phyloP scores from a whole-genome alignment of 805 yeast species.

The Starmera amethionina region DNA sequence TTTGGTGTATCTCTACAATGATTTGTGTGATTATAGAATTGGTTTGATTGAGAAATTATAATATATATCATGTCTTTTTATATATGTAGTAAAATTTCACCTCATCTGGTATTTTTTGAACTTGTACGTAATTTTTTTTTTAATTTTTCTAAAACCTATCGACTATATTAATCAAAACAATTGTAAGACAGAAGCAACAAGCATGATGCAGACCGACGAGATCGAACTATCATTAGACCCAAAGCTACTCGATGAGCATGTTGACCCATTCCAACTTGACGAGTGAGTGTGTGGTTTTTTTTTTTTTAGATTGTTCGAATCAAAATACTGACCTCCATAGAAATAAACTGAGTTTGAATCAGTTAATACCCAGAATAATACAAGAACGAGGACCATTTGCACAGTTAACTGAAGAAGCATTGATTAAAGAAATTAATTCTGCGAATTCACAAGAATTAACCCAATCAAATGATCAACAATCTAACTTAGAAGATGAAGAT shows the following conservation, averaged over 20 bases:
- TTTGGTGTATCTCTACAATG: slow-evolving; percentile 15
- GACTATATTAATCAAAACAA: too few relatives aligned
- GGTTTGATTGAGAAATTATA: neutral
- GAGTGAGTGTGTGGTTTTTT: slow-evolving; percentile 16
- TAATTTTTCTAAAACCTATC: too few relatives aligned
- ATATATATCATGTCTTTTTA: neutral
- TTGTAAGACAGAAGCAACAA: neutral
- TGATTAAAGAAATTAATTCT: slow-evolving; percentile 31
- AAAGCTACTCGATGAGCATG: slow-evolving; percentile 15
- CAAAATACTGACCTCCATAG: slow-evolving; percentile 2
- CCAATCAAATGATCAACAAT: slow-evolving; percentile 7
- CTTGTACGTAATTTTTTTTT: neutral
- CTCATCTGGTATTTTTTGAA: neutral
- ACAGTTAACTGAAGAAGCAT: slow-evolving; percentile 42
- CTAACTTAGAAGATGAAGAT: slow-evolving; percentile 4
- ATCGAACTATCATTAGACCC: slow-evolving; percentile 14
- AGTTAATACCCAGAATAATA: slow-evolving; percentile 50
- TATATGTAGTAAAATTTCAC: neutral
- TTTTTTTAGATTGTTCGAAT: too few relatives aligned
- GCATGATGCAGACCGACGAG: neutral
- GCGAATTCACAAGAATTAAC: slow-evolving; percentile 5
- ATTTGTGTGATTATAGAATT: slow-evolving; percentile 14
- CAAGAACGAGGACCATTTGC: slow-evolving; percentile 48
- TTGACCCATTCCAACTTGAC: slow-evolving; percentile 14
- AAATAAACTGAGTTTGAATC: slow-evolving; percentile 34